Base-by-base conservation (phyloP, 2,329 filamentous ascomycete genomes). In the Hypoxylon sp. region DNA sequence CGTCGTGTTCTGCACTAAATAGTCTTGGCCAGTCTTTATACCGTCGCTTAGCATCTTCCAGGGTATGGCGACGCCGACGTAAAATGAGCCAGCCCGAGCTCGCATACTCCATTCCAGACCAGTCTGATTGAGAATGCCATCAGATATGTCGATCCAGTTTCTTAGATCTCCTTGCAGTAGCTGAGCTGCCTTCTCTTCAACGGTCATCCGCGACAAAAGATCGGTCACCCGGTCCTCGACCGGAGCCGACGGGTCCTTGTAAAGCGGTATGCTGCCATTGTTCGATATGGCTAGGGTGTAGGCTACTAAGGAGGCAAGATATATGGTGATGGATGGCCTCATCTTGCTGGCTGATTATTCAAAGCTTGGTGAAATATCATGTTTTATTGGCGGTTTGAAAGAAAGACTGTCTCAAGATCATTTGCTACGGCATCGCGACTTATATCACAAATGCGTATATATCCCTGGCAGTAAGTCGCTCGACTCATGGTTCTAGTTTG, bases 171-270 rank as follows among this genome's bases (percentile, higher is more conserved):
- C 88, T 74, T 90, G 88, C 27, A 90, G 82, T 70, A 90, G 81
- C 75, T 93, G 91, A 1, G 89, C 84, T 46, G 87, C 85, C 79
- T 94, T 94, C 64, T 94, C 91, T 73, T 90, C 83, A 58, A 92
- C 85, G 0, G 89, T 92, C 91, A 94, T 94, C 23, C 88, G 86
- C 11, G 85, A 85, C 55, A 94, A 78, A 4, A 94, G 83, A 75
- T 93, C 90, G 8, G 85, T 76, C 9, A 93, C 85, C 63, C 91
- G 84, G 52, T 85, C 85, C 54, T 91, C 87, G 12, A 92, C 81
- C 6, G 87, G 79, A 5, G 88, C 86, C 60, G 81, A 82, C 4
- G 89, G 80, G 74, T 92, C 82, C 74, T 90, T 91, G 83, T 91
- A 92, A 43, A 86, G 67, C 2, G 83, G 63, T n/a, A 55, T 53